These are phyloP conservation scores for Ophiocordyceps australis DNA, from an alignment of 2,329 filamentous ascomycete species.

Conservation along the genomic window DNA sequence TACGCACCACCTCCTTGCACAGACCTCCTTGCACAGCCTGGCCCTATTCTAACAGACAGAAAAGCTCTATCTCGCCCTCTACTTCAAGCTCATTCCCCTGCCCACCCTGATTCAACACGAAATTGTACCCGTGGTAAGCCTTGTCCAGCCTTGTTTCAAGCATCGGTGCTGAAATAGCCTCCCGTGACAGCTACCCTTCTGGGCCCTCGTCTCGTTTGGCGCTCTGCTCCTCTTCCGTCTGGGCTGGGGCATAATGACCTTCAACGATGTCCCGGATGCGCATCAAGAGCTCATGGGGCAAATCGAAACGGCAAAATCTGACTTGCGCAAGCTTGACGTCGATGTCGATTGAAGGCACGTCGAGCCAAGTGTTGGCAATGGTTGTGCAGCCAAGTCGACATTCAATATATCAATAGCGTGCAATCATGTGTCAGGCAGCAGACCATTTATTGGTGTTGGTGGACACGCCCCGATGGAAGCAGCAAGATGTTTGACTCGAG, in stretches of 20 bases:
- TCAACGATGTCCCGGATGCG: slow-evolving; percentile 87
- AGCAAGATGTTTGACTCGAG: too few relatives aligned
- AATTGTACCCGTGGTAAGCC: slow-evolving; percentile 65
- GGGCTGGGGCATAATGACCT: slow-evolving; percentile 82
- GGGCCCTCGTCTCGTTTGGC: slow-evolving; percentile 78
- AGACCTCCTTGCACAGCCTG: not conserved
- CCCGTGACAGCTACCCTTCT: slow-evolving; percentile 62
- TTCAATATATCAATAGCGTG: too few relatives aligned
- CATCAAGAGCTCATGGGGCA: slow-evolving; percentile 78
- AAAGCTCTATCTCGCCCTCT: slow-evolving; percentile 84
- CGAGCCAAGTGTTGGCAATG: not conserved
- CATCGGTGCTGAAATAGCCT: slow-evolving; percentile 1
- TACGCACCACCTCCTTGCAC: slow-evolving; percentile 24
- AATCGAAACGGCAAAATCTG: slow-evolving; percentile 58
- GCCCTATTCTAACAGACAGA: slow-evolving; percentile 5
- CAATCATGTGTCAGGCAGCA: too few relatives aligned
- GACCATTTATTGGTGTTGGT: too few relatives aligned
- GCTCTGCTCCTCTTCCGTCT: slow-evolving; percentile 84
- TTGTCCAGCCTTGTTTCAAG: not conserved
- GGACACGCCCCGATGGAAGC: too few relatives aligned
- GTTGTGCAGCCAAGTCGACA: too few relatives aligned
- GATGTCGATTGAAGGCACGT: slow-evolving; percentile 44
- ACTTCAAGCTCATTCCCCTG: slow-evolving; percentile 67
- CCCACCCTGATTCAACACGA: slow-evolving; percentile 63
- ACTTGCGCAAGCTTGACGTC: slow-evolving; percentile 57